These are phyloP conservation scores for Lupinus albus DNA, from an alignment of 306 rosid species.

Conservation along the genomic window DNA sequence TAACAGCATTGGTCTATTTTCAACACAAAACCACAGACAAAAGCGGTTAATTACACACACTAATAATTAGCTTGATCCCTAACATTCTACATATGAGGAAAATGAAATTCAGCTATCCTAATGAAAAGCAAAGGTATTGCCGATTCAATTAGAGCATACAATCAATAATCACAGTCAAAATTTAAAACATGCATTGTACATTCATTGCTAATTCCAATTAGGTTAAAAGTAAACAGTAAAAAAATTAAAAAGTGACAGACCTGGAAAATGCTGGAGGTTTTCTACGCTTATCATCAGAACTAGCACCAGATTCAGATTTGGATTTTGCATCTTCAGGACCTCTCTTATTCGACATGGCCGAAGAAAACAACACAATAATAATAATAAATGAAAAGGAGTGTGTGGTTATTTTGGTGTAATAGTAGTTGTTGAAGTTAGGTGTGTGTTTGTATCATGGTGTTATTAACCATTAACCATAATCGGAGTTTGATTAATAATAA, in stretches of 20 bases:
- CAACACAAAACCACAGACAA: neutral
- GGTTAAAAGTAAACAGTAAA: no score
- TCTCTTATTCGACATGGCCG: slow-evolving; percentile 81
- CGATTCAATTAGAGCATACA: no score
- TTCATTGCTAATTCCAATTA: no score
- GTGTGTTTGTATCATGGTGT: no score
- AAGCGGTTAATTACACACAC: neutral
- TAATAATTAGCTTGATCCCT: neutral
- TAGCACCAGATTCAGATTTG: slow-evolving; percentile 44
- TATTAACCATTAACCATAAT: no score
- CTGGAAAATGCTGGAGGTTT: slow-evolving; percentile 56
- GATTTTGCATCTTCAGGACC: slow-evolving; percentile 71
- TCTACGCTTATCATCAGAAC: slow-evolving; percentile 67
- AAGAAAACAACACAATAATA: neutral
- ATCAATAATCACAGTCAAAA: no score
- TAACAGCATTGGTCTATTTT: slow-evolving; percentile 1
- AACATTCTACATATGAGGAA: neutral
- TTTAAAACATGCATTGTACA: no score
- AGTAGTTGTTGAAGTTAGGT: no score
- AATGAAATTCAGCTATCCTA: slow-evolving; percentile 4
- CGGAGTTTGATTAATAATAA: no score
- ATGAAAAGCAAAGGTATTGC: neutral
- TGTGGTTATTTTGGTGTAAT: no score
- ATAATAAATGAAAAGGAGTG: no score
- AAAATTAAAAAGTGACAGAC: slow-evolving; percentile 25